Evolutionary conservation across 2,329 filamentous ascomycete species (phyloP).

Genomic region (Fusarium coffeatum): DNA sequence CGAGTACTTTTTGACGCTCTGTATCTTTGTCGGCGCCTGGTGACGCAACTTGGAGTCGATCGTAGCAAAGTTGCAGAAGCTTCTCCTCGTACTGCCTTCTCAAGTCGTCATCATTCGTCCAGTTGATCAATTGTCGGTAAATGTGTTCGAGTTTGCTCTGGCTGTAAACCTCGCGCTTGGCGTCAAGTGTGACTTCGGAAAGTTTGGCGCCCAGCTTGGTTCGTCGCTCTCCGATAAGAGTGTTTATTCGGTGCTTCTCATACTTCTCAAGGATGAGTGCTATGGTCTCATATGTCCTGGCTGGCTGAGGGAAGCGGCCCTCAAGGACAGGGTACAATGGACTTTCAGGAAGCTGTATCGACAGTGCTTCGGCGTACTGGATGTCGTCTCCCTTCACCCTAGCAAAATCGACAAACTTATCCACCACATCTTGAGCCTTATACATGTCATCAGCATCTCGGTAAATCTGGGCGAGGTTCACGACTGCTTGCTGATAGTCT

Average conservation of each 20-base stretch:
- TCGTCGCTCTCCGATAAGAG: constrained; percentile 86
- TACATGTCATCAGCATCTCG: constrained; percentile 72
- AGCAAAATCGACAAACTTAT: constrained; percentile 82
- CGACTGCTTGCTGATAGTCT: constrained; percentile 78
- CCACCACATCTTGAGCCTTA: constrained; percentile 74
- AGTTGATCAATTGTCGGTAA: constrained; percentile 88
- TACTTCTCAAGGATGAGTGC: constrained; percentile 86
- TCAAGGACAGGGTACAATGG: constrained; percentile 85
- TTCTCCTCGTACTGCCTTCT: constrained; percentile 91
- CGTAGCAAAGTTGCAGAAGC: constrained; percentile 82
- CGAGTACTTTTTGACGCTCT: constrained; percentile 79
- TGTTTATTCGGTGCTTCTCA: constrained; percentile 90
- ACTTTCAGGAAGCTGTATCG: constrained; percentile 81
- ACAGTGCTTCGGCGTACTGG: constrained; percentile 81
- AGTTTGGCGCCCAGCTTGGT: constrained; percentile 88
- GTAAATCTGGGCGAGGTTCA: constrained; percentile 81
- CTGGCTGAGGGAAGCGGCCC: constrained; percentile 82
- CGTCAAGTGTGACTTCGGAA: constrained; percentile 84
- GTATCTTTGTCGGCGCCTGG: constrained; percentile 71
- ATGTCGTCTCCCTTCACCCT: constrained; percentile 76
- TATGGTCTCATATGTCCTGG: constrained; percentile 82
- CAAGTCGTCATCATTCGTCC: constrained; percentile 87
- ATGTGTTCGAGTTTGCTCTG: constrained; percentile 82
- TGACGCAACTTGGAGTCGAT: constrained; percentile 77
- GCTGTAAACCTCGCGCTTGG: constrained; percentile 84